These are phyloP conservation scores for Larix kaempferi DNA, from an alignment of 75 land plant genomes.

Conservation along the genomic window DNA sequence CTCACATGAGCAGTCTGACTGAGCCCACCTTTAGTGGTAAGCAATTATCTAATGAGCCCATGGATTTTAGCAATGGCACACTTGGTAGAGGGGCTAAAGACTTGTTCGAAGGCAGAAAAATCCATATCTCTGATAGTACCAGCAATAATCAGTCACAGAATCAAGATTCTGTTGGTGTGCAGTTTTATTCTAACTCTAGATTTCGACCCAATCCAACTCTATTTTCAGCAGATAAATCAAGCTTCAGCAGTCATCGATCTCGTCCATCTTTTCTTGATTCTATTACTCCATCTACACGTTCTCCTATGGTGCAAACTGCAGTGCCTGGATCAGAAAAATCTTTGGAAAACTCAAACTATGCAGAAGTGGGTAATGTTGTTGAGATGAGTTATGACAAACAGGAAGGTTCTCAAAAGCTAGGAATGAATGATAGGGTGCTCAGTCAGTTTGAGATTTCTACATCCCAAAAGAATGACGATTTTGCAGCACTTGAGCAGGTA, in stretches of 20 bases:
- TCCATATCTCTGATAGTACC: not conserved
- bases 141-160: not conserved
- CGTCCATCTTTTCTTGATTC: slow-evolving; percentile 66
- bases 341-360: not conserved
- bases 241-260: slow-evolving; percentile 13
- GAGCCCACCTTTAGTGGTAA: not conserved
- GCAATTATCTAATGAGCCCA: not conserved
- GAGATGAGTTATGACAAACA: not conserved
- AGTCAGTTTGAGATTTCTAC: slow-evolving; percentile 18
- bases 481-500: slow-evolving; percentile 84
- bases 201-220: not conserved
- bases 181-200: not conserved
- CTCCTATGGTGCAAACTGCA: slow-evolving; percentile 13
- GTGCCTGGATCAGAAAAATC: slow-evolving; percentile 16
- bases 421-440: slow-evolving; percentile 11
- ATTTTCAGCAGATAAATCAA: not conserved
- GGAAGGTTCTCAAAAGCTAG: not conserved
- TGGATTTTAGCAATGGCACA: slow-evolving; percentile 3
- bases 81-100: not conserved
- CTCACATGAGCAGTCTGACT: not conserved
- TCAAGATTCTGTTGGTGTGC: not conserved
- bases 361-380: slow-evolving; percentile 2
- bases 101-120: not conserved
- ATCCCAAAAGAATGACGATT: slow-evolving; percentile 55
- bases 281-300: slow-evolving; percentile 26